Base-by-base conservation (phyloP, 1,284 basidiomycete genomes). In the Apiotrichum montevideense region DNA sequence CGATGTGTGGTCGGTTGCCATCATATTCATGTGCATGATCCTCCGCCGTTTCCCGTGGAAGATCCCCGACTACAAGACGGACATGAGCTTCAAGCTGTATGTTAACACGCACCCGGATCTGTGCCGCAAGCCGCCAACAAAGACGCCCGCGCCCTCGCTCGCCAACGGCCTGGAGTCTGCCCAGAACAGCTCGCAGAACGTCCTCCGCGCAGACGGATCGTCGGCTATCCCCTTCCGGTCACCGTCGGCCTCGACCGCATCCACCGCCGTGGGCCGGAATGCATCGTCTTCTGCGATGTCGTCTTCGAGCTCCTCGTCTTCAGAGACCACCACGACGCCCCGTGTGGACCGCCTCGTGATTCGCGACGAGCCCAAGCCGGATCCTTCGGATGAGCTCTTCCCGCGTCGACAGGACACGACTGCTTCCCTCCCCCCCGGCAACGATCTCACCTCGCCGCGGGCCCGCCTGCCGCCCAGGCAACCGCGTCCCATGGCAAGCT, bases 1-100 rank as follows among this genome's bases (percentile, higher is more conserved):
- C 10, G 96, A 99, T 71, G 94, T 99, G 13, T 99, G 96, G 96
- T 91, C 89, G 65, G 86, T 95, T 46, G 96, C 91, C 54, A 94
- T 99, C 78, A 98, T 99, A 69, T 98, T 98, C 81, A 85, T 98
- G 79, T 99, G 96, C 80, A 99, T 99, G 96, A 82, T 96, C 60
- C 83, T 99, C n/a, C 83, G 95, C 51, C 84, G 96, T 51, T 99
- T 99, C 81, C 96, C 96, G 2, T 99, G 96, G 96, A 98, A 94
- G 78, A 87, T 98, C 58, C 94, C 95, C 29, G 95, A 99, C 75
- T 82, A 86, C 68, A 96, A 96, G 82, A 85, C 85, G 35, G 96
- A 98, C 71, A 84, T 89, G 53, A 89, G 86, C 71, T 98, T 91
- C 81, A 83, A 87, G 60, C 85, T 91, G 7, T 99, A 96, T 71